Evolutionary conservation across 257 asterid genomes (phyloP), one percentile per base, ranked within the genome.

Genomic region (Nyctanthes arbortristis): DNA sequence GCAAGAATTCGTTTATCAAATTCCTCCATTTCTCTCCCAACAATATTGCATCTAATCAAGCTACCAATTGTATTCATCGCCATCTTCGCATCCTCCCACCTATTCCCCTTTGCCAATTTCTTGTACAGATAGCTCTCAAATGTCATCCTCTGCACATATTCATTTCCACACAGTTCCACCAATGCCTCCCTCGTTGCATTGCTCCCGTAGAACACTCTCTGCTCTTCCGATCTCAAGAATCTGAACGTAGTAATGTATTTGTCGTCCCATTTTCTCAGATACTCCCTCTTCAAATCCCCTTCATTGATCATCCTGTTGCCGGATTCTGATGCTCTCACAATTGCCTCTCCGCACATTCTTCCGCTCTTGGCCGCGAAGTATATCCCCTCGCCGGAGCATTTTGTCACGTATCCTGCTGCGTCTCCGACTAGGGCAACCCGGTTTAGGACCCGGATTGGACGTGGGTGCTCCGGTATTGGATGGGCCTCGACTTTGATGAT

Each of bases 341-440:
- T 80, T 0, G 85, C 97, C 64, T 88, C 96, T 5, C 96, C 92
- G 67, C 97, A 90, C 76, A 90, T 86, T 20, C 96, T 70, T 14
- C 97, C 97, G 70, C 92, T 86, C 77, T 79, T 88, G 4, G 94
- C 97, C 0, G 92, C 97, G 47, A 90, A 90, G 65, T 90, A 88
- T 40, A 90, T 90, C 24, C 97, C 96, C 62, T 90, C 96, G 12
- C 96, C 96, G 4, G 96, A 86, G 77, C 97, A 90, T 68, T 90
- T 90, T 9, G 97, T 88, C 43, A 90, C 96, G 63, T 86, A 88
- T 2, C 97, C 97, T 0, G 96, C 96, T 5, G 97, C 96, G 43
- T 90, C 92, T 0, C 94, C 96, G 36, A 88, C 90, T 13, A 90
- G 66, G n/a, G 97, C 97, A 4, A 78, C 90, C 22, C 97, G 69